A percentile compares a stretch with the other conserved stretches of the same genome.
These are phyloP conservation scores for Phytophthora quininea DNA, from an alignment of 352 stramenopile genomes.

Conservation along the genomic window DNA sequence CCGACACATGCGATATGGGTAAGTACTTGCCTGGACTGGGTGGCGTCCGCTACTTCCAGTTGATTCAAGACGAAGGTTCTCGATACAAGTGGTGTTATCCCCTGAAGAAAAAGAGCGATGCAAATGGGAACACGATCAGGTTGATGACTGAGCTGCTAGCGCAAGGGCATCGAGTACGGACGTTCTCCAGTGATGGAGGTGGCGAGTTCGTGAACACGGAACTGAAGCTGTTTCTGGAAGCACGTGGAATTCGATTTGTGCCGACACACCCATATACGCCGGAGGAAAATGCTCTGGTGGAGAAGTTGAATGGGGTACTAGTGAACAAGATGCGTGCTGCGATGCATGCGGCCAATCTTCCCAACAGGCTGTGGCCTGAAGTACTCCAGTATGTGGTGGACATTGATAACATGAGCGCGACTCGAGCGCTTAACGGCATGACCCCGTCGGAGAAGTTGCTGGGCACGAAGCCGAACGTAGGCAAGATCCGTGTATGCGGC, in stretches of 20 bases:
- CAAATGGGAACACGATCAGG: neutral
- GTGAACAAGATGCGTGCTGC: conserved; percentile 2
- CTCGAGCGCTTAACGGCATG: neutral
- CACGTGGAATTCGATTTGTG: conserved; percentile 5
- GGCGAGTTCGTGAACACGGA: conserved; percentile 11
- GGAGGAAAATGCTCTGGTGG: conserved; percentile 4
- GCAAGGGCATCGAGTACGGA: conserved; percentile 1
- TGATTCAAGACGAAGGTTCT: conserved; percentile 14
- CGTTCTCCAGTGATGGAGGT: conserved; percentile 11
- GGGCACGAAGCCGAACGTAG: neutral
- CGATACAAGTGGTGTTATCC: conserved; percentile 15
- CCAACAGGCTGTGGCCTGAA: neutral
- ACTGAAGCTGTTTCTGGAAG: neutral
- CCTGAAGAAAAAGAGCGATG: conserved; percentile 5
- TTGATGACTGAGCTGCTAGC: conserved; percentile 6
- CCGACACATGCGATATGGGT: neutral
- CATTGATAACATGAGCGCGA: conserved; percentile 12
- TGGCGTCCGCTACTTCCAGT: conserved; percentile 13
- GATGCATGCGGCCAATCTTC: conserved; percentile 13
- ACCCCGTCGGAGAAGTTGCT: conserved; percentile 13
- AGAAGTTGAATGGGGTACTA: conserved; percentile 8
- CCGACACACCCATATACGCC: conserved; percentile 12
- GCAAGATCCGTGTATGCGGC: conserved; percentile 9
- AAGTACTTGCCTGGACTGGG: neutral
- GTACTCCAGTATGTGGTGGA: conserved; percentile 8